phyloP scores from a whole-genome alignment of 352 stramenopile species.

The Phytophthora pini region DNA sequence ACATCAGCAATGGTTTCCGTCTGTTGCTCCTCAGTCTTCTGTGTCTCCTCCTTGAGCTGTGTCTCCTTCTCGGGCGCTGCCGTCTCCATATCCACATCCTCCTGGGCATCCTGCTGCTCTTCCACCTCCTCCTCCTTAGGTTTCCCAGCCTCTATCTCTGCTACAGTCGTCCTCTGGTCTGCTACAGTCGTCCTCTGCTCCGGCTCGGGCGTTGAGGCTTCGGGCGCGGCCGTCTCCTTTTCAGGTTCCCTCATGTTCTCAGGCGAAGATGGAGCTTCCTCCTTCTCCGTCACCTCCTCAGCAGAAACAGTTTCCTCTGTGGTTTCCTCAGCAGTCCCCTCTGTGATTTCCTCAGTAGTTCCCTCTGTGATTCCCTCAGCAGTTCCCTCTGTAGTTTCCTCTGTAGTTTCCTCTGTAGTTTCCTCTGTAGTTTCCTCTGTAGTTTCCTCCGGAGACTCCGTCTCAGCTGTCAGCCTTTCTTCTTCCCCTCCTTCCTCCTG shows the following conservation, averaged over 20 bases:
- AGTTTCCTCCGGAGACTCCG: neutral
- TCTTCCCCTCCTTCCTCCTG: constrained; percentile 3
- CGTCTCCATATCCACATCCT: neutral
- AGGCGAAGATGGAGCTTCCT: constrained; percentile 1
- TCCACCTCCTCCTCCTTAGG: constrained; percentile 3
- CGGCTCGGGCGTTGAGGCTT: neutral
- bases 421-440: constrained; percentile 4
- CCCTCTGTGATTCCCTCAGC: neutral
- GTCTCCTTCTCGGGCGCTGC: neutral
- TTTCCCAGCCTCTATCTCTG: constrained; percentile 5
- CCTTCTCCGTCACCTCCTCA: constrained; percentile 5
- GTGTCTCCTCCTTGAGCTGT: constrained; percentile 9
- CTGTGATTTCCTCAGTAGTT: constrained; percentile 3
- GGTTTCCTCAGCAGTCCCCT: neutral
- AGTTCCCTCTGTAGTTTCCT: neutral
- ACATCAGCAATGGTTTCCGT: neutral
- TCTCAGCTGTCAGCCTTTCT: neutral
- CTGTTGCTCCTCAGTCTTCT: constrained; percentile 10
- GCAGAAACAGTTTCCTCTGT: neutral
- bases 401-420: neutral
- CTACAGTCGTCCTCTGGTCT: constrained; percentile 11
- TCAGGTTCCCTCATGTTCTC: neutral
- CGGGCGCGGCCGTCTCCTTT: too few relatives aligned
- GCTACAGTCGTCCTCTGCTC: constrained; percentile 11
- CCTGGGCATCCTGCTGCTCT: neutral